phyloP scores from a whole-genome alignment of 2,329 filamentous ascomycete species.

The Diaporthe sp. region DNA sequence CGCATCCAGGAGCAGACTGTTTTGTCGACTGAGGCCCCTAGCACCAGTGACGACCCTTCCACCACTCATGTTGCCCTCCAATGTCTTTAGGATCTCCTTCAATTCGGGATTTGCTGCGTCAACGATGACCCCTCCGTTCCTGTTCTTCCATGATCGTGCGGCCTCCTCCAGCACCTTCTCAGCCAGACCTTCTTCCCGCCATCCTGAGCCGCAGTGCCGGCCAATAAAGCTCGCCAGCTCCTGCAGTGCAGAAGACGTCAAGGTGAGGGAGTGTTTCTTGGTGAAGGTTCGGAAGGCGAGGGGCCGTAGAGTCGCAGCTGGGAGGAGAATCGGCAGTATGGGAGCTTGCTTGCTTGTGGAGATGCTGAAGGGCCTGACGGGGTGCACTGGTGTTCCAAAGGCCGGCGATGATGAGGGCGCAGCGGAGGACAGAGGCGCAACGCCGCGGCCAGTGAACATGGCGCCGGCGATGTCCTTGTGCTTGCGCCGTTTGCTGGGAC shows the following conservation, averaged over 20 bases:
- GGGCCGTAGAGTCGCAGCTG: constrained; percentile 87
- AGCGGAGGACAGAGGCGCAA: constrained; percentile 60
- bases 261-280: constrained; percentile 95
- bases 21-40: constrained; percentile 72
- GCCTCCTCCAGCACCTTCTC: constrained; percentile 94
- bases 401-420: constrained; percentile 91
- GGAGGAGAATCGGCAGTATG: constrained; percentile 90
- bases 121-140: constrained; percentile 90
- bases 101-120: constrained; percentile 83
- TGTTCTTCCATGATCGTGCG: constrained; percentile 91
- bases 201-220: constrained; percentile 93
- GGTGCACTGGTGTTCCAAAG: constrained; percentile 88
- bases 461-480: constrained; percentile 41
- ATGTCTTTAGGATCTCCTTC: constrained; percentile 83
- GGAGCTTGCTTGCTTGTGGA: constrained; percentile 64
- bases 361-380: constrained; percentile 75
- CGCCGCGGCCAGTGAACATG: constrained; percentile 41
- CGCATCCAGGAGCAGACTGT: constrained; percentile 73
- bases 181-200: constrained; percentile 94
- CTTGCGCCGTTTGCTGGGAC: constrained; percentile 46
- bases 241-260: constrained; percentile 88
- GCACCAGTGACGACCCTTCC: constrained; percentile 73
- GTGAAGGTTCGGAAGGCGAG: constrained; percentile 96
- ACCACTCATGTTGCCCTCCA: constrained; percentile 92
- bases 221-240: constrained; percentile 91